Evolutionary conservation across 176 grass and related monocot genomes (phyloP).

Genomic region (Zoysia japonica): DNA sequence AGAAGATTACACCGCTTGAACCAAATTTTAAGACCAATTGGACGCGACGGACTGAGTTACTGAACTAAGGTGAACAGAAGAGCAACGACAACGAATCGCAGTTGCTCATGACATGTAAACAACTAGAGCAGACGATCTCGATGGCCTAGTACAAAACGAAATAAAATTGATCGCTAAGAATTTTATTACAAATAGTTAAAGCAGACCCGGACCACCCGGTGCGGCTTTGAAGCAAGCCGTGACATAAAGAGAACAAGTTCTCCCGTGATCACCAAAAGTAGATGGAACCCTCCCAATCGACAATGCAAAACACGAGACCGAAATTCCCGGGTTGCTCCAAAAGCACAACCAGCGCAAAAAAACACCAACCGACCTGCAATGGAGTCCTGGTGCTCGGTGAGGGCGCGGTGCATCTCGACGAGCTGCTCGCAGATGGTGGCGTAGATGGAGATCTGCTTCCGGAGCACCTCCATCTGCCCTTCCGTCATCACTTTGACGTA

Average conservation of each 20-base stretch:
- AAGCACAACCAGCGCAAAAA: background rate
- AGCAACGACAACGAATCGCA: background rate
- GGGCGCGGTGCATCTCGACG: slow-evolving; percentile 88
- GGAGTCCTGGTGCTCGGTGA: slow-evolving; percentile 79
- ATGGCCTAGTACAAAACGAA: background rate
- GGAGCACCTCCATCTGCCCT: slow-evolving; percentile 93
- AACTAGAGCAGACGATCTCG: background rate
- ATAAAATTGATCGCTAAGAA: background rate
- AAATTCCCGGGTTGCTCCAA: background rate
- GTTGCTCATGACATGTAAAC: slow-evolving; percentile 15
- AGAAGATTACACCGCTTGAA: background rate
- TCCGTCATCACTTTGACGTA: slow-evolving; percentile 96
- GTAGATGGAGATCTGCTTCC: slow-evolving; percentile 97
- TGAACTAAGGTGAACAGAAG: slow-evolving; percentile 6
- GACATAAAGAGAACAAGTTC: background rate
- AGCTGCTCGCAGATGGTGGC: slow-evolving; percentile 96
- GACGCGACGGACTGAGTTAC: background rate
- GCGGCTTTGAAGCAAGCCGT: background rate
- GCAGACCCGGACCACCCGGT: background rate
- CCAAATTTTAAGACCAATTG: background rate
- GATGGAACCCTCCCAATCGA: background rate
- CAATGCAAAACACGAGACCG: slow-evolving; percentile 11
- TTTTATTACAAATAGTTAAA: background rate
- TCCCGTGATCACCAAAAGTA: slow-evolving; percentile 1
- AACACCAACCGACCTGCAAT: slow-evolving; percentile 51